Percentiles rank a stretch among this genome's conserved stretches.
phyloP scores from a whole-genome alignment of 2,329 filamentous ascomycete genomes.

The Colletotrichum melonis region DNA sequence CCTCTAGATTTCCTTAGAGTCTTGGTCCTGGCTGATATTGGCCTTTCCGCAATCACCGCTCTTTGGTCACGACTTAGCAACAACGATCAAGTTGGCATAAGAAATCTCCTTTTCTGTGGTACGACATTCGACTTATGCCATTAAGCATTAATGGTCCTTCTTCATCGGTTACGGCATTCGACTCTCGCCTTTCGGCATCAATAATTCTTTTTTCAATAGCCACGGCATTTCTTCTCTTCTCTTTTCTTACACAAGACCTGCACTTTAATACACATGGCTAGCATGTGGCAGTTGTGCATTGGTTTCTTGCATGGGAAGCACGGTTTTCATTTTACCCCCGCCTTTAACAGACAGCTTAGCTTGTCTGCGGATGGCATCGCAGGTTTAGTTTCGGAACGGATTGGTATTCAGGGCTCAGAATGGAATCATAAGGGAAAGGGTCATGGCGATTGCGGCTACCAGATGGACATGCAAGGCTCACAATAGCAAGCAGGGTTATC shows the following conservation, averaged over 20 bases:
- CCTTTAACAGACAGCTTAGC: conserved; percentile 24
- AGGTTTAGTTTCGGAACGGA: not conserved
- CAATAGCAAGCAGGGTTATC: not conserved
- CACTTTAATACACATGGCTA: not conserved
- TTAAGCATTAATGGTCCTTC: not conserved
- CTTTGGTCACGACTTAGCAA: not conserved
- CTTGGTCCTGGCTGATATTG: not conserved
- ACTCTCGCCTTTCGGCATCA: too few species aligned
- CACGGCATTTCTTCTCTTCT: not conserved
- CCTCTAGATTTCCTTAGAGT: not conserved
- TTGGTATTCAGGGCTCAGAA: not conserved
- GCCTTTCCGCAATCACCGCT: not conserved
- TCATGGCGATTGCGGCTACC: not conserved
- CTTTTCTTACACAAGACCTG: not conserved
- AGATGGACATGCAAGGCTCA: not conserved
- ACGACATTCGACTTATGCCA: not conserved
- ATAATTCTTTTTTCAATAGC: too few species aligned
- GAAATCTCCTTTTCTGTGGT: not conserved
- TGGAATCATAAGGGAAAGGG: not conserved
- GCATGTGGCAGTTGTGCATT: not conserved
- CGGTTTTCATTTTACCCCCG: not conserved
- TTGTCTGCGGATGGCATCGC: not conserved
- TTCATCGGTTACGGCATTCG: too few species aligned
- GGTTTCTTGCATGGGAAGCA: not conserved
- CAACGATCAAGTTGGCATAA: not conserved